Percentiles rank a stretch among this genome's conserved stretches.
Evolutionary conservation across 2,329 filamentous ascomycete species (phyloP).

Genomic region (Fusarium ramigenum): DNA sequence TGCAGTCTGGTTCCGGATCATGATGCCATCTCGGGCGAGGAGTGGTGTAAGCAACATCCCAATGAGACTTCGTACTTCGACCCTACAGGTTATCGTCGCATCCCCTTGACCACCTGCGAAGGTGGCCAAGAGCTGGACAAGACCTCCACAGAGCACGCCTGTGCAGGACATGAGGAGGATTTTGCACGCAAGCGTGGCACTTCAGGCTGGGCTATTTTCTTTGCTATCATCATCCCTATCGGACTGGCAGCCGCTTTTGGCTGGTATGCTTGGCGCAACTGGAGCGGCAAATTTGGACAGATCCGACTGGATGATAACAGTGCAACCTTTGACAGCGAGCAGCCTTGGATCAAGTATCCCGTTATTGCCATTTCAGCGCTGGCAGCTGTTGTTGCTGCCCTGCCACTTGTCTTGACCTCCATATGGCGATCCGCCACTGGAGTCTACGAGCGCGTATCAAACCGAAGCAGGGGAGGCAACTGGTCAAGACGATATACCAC

Average conservation of each 20-base stretch:
- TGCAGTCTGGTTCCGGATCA: constrained; percentile 82
- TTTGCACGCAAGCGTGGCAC: constrained; percentile 76
- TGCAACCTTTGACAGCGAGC: constrained; percentile 70
- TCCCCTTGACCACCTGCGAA: constrained; percentile 87
- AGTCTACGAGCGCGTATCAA: constrained; percentile 60
- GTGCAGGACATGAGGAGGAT: constrained; percentile 83
- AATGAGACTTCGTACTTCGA: constrained; percentile 82
- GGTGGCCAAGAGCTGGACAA: constrained; percentile 81
- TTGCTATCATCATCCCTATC: constrained; percentile 83
- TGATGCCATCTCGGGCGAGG: constrained; percentile 61
- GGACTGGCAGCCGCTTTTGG: constrained; percentile 75
- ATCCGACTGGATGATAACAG: constrained; percentile 83
- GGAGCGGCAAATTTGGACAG: constrained; percentile 90
- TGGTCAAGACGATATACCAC: constrained; percentile 82
- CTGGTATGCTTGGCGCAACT: constrained; percentile 86
- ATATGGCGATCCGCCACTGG: constrained; percentile 73
- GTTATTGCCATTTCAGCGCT: constrained; percentile 75
- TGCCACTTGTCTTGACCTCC: constrained; percentile 77
- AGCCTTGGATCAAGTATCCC: constrained; percentile 83
- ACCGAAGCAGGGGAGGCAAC: constrained; percentile 57
- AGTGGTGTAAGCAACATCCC: constrained; percentile 68
- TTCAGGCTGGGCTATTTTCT: constrained; percentile 80
- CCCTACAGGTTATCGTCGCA: constrained; percentile 86
- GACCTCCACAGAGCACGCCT: constrained; percentile 63
- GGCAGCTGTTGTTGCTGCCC: constrained; percentile 66